phyloP scores from a whole-genome alignment of 1,284 basidiomycete genomes.

The Rhodofomes roseus region DNA sequence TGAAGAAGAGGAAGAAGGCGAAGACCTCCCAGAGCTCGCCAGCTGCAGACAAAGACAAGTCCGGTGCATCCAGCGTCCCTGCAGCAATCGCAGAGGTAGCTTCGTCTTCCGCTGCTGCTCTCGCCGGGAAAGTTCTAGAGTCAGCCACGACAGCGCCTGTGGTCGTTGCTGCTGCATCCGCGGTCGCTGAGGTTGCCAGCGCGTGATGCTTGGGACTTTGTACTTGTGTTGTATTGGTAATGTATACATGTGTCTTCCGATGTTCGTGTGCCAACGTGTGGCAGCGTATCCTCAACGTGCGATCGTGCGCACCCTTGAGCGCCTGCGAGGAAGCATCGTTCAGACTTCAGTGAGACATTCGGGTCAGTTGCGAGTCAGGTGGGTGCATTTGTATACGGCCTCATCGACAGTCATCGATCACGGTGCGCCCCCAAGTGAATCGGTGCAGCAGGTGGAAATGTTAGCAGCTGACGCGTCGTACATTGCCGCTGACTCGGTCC shows the following conservation, averaged over 20 bases:
- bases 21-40: constrained; percentile 45
- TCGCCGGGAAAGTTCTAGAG: constrained; percentile 16
- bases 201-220: constrained; percentile 4
- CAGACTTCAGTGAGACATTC: no score
- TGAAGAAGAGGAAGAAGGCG: constrained; percentile 87
- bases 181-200: constrained; percentile 14
- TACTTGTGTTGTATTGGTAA: neutral
- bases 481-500: neutral
- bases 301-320: no score
- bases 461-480: no score
- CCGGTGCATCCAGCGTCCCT: constrained; percentile 4
- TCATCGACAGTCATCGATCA: no score
- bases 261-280: no score
- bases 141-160: constrained; percentile 14
- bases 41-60: constrained; percentile 13
- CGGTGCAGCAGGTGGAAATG: no score
- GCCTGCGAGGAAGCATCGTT: no score
- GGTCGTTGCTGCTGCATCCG: constrained; percentile 8
- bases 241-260: neutral
- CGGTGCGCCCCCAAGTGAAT: no score
- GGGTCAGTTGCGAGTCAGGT: no score
- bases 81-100: constrained; percentile 13
- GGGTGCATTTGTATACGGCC: no score
- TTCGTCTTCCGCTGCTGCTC: constrained; percentile 14
- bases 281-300: no score